phyloP scores from a whole-genome alignment of 2,329 filamentous ascomycete species.

The Diaporthe sp. region DNA sequence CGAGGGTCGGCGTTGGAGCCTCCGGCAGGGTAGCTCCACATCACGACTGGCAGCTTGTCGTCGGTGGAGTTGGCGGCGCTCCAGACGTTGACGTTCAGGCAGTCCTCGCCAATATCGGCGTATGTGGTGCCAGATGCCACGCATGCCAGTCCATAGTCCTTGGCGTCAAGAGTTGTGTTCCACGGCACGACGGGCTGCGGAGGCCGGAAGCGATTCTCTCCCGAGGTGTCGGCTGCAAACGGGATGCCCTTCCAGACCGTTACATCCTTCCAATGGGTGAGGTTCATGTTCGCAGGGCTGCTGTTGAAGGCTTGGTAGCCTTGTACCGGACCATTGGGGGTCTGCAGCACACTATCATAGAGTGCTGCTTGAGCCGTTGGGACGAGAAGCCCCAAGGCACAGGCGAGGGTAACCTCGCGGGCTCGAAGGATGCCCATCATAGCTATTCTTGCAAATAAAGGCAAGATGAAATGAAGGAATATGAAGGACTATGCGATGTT shows the following conservation, averaged over 20 bases:
- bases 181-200: conserved; percentile 52
- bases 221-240: conserved; percentile 58
- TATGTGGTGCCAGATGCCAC: conserved; percentile 48
- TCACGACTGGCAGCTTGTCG: conserved; percentile 60
- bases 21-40: conserved; percentile 70
- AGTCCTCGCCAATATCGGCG: conserved; percentile 60
- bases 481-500: neutral
- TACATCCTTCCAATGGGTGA: conserved; percentile 51
- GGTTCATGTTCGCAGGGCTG: conserved; percentile 41
- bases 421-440: neutral
- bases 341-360: conserved; percentile 42
- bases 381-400: conserved; percentile 3
- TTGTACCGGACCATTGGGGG: conserved; percentile 43
- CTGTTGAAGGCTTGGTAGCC: conserved; percentile 44
- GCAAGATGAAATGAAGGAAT: neutral
- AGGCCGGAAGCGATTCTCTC: conserved; percentile 60
- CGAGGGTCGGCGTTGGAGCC: conserved; percentile 56
- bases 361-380: conserved; percentile 41
- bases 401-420: neutral
- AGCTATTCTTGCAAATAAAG: neutral
- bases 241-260: conserved; percentile 66
- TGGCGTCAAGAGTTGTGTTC: conserved; percentile 50
- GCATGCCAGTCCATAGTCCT: conserved; percentile 55
- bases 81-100: conserved; percentile 67
- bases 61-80: conserved; percentile 47